phyloP scores from a whole-genome alignment of 2,329 filamentous ascomycete genomes.

The Alternaria burnsii region DNA sequence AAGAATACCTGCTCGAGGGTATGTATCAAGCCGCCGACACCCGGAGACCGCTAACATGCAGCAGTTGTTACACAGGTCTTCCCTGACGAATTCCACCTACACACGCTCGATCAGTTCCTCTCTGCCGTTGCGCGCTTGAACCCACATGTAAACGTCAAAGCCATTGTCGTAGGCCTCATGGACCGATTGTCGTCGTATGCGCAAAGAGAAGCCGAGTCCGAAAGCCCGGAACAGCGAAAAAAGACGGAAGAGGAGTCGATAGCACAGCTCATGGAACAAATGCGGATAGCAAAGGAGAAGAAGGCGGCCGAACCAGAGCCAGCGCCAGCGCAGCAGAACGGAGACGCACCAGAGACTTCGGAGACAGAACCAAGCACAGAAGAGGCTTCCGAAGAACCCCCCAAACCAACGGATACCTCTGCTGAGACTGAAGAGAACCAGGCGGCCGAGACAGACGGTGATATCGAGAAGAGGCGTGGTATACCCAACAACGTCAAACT shows the following conservation, averaged over 20 bases:
- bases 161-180: constrained; percentile 98
- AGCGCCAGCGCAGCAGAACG: constrained; percentile 44
- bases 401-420: constrained; percentile 37
- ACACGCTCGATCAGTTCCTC: constrained; percentile 94
- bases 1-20: constrained; percentile 94
- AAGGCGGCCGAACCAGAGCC: constrained; percentile 45
- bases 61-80: constrained; percentile 97
- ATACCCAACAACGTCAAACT: constrained; percentile 84
- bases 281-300: constrained; percentile 72
- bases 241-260: constrained; percentile 87
- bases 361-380: constrained; percentile 36
- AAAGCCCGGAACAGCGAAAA: constrained; percentile 73
- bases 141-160: constrained; percentile 96
- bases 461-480: constrained; percentile 58
- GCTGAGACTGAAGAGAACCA: constrained; percentile 48
- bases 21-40: constrained; percentile 14
- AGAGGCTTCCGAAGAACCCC: constrained; percentile 40
- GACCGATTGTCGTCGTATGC: constrained; percentile 93
- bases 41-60: constrained; percentile 33
- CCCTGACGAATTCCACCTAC: constrained; percentile 96
- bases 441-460: constrained; percentile 52
- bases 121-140: constrained; percentile 92
- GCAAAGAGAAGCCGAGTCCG: constrained; percentile 81
- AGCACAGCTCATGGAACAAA: constrained; percentile 76
- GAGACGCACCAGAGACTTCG: constrained; percentile 34